Percentiles rank a stretch among this genome's conserved stretches.
Evolutionary conservation across 2,329 filamentous ascomycete species (phyloP).

Genomic region (Ophiocordyceps unilateralis): DNA sequence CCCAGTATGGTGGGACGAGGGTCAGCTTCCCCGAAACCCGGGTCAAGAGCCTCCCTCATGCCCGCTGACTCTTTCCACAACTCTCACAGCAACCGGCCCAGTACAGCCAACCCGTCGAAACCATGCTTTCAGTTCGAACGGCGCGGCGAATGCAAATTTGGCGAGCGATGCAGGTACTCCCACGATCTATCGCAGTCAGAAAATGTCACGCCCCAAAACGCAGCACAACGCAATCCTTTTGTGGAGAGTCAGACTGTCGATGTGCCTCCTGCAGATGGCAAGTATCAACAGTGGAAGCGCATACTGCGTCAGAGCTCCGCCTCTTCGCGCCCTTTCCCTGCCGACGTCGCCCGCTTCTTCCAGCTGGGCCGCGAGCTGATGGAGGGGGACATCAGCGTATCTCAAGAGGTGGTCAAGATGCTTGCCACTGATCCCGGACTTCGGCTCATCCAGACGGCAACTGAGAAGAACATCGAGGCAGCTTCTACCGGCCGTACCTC

Average conservation of each 20-base stretch:
- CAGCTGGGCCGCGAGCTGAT: constrained; percentile 6
- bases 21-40: not conserved
- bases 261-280: constrained; percentile 3
- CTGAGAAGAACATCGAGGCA: constrained; percentile 9
- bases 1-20: not conserved
- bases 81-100: not conserved
- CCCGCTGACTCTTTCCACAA: not conserved
- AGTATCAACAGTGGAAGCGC: constrained; percentile 6
- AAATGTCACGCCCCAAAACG: not conserved
- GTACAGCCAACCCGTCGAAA: not conserved
- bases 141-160: constrained; percentile 4
- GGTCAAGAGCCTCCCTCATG: not conserved
- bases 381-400: constrained; percentile 6
- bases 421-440: constrained; percentile 13
- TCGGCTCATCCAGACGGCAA: constrained; percentile 8
- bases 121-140: constrained; percentile 1
- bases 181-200: not conserved
- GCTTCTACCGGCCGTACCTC: too few species aligned
- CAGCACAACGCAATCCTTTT: not conserved
- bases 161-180: constrained; percentile 3
- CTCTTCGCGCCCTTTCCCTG: not conserved
- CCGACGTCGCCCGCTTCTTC: constrained; percentile 5
- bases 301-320: constrained; percentile 1
- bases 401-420: constrained; percentile 6
- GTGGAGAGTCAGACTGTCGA: not conserved